phyloP scores from a whole-genome alignment of 192 early-diverging fungal genomes.

The Entomortierella lignicola region DNA sequence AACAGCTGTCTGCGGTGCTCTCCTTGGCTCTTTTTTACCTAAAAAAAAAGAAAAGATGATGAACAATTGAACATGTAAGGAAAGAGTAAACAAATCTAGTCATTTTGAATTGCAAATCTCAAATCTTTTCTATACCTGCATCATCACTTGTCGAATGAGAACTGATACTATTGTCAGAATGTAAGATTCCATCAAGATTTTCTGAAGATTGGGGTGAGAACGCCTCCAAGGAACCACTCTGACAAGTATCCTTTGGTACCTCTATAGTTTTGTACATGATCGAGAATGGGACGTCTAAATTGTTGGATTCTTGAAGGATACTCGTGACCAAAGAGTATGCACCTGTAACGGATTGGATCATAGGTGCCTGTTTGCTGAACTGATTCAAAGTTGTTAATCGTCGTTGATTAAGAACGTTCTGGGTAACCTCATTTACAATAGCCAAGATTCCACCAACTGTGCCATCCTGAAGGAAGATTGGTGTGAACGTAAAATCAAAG shows the following conservation, averaged over 20 bases:
- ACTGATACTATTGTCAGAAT: too few species aligned
- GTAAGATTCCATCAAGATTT: too few species aligned
- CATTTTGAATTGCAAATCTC: too few species aligned
- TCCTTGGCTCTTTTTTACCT: conserved; percentile 22
- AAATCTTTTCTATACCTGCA: too few species aligned
- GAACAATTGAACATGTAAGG: neutral
- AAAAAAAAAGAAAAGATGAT: too few species aligned
- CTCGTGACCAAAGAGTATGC: conserved; percentile 45
- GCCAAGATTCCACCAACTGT: conserved; percentile 43
- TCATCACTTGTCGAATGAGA: neutral
- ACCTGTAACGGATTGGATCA: conserved; percentile 36
- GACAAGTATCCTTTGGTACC: neutral
- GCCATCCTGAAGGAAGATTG: conserved; percentile 46
- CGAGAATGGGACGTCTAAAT: conserved; percentile 36
- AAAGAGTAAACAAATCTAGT: neutral
- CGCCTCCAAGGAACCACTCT: neutral
- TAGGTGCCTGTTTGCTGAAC: conserved; percentile 47
- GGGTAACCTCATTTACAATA: conserved; percentile 52
- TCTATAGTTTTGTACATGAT: conserved; percentile 37
- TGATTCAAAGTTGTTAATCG: conserved; percentile 47
- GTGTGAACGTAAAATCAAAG: conserved; percentile 55
- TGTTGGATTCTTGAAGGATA: conserved; percentile 47
- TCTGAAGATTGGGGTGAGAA: conserved; percentile 10
- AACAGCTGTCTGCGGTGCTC: conserved; percentile 32
- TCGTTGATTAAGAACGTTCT: conserved; percentile 41